A percentile compares a stretch with the other conserved stretches of the same genome.
These are phyloP conservation scores for Podaxis sp. DNA, from an alignment of 768 basidiomycete species.

Conservation along the genomic window DNA sequence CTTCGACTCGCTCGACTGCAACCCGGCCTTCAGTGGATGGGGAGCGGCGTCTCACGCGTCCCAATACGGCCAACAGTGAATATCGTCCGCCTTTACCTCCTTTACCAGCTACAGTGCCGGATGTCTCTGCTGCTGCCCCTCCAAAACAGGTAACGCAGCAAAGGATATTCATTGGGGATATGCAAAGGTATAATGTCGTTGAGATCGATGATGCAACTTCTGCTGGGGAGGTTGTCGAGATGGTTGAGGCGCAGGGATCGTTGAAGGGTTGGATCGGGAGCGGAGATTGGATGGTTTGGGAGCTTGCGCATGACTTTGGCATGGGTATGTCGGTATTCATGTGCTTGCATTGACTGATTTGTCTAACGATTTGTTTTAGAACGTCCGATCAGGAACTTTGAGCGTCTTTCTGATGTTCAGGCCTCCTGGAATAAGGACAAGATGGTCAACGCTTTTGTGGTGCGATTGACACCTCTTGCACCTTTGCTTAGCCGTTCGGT, in stretches of 20 bases:
- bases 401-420: constrained; percentile 75
- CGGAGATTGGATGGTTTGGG: constrained; percentile 88
- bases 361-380: constrained; percentile 46
- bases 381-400: constrained; percentile 86
- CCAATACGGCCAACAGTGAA: constrained; percentile 18
- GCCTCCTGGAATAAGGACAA: constrained; percentile 89
- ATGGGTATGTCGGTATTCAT: constrained; percentile 62
- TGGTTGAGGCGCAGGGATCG: constrained; percentile 65
- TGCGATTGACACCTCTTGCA: constrained; percentile 73
- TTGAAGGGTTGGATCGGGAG: constrained; percentile 56
- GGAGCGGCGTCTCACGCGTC: constrained; percentile 28
- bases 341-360: not conserved
- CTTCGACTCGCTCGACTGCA: constrained; percentile 12
- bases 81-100: constrained; percentile 3
- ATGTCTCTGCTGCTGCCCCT: constrained; percentile 32
- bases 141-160: constrained; percentile 51
- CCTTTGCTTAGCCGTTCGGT: constrained; percentile 59
- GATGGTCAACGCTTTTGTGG: constrained; percentile 74
- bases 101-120: constrained; percentile 28
- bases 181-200: constrained; percentile 74
- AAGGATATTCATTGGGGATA: constrained; percentile 74
- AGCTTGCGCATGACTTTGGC: constrained; percentile 88
- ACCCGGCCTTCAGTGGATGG: constrained; percentile 30
- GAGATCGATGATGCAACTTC: constrained; percentile 67
- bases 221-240: constrained; percentile 70